These are phyloP conservation scores for Aspergillus ellipticus DNA, from an alignment of 495 filamentous ascomycete genomes.

Conservation along the genomic window DNA sequence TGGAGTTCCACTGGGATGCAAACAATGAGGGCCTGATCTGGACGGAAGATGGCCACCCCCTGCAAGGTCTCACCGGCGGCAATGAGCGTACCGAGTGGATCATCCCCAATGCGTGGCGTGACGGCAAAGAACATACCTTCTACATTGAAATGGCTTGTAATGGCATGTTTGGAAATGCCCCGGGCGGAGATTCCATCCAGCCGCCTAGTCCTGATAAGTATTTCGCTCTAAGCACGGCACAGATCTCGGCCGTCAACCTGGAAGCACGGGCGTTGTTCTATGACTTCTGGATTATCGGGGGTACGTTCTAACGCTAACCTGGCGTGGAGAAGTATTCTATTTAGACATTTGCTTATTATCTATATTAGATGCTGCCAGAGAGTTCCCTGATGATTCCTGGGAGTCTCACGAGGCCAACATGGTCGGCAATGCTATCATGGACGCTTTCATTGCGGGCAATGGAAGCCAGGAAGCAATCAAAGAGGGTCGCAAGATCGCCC, in stretches of 20 bases:
- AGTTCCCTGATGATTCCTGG: constrained; percentile 77
- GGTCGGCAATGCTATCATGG: constrained; percentile 81
- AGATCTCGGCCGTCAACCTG: constrained; percentile 84
- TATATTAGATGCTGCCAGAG: constrained; percentile 65
- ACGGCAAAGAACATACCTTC: constrained; percentile 81
- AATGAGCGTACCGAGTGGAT: constrained; percentile 90
- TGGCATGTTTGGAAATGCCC: constrained; percentile 93
- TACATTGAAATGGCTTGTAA: constrained; percentile 99
- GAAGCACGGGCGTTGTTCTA: constrained; percentile 78
- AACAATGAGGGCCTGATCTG: constrained; percentile 90
- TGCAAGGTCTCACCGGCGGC: constrained; percentile 91
- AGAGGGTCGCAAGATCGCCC: constrained; percentile 75
- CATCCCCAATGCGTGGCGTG: constrained; percentile 70
- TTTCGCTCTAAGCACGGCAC: constrained; percentile 72
- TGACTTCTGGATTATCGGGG: constrained; percentile 92
- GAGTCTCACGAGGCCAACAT: constrained; percentile 83
- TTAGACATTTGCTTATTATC: background rate
- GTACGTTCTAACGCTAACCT: constrained; percentile 15
- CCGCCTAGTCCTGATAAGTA: constrained; percentile 79
- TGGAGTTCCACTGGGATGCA: constrained; percentile 95
- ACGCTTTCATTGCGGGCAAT: constrained; percentile 76
- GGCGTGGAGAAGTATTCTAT: background rate
- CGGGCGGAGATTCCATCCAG: constrained; percentile 81
- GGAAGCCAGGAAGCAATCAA: constrained; percentile 71
- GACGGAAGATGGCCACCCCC: constrained; percentile 78